Conservation (phyloP, 208 protist genomes). For the Leishmania braziliensis region DNA sequence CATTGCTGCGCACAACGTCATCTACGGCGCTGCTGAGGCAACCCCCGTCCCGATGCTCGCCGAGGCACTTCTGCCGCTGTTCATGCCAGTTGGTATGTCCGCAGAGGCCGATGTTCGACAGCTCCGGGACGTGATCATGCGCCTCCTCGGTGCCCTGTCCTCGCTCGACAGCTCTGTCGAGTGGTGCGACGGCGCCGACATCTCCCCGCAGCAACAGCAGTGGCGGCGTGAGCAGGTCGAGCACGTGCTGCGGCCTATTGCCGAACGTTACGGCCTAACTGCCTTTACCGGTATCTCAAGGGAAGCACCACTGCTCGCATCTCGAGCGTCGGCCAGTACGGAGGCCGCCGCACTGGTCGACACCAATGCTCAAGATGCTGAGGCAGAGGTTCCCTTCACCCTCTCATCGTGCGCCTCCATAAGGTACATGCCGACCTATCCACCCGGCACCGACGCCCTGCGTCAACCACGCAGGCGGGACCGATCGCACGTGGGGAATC, state of each 20-base stretch:
- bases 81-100: slow-evolving; percentile 26
- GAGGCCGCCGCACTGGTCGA: neutral
- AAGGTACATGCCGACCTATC: slow-evolving; percentile 57
- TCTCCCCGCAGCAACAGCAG: slow-evolving; percentile 11
- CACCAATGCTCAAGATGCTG: neutral
- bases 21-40: slow-evolving; percentile 64
- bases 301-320: neutral
- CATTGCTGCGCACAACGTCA: slow-evolving; percentile 63
- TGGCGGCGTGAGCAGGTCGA: slow-evolving; percentile 14
- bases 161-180: slow-evolving; percentile 21
- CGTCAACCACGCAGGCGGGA: slow-evolving; percentile 18
- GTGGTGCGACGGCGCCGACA: slow-evolving; percentile 2
- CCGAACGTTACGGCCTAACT: slow-evolving; percentile 1
- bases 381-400: slow-evolving; percentile 25
- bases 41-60: slow-evolving; percentile 47
- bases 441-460: slow-evolving; percentile 59
- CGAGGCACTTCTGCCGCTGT: slow-evolving; percentile 47
- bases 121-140: slow-evolving; percentile 12
- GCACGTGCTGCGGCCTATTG: slow-evolving; percentile 15
- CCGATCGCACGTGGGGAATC: too few relatives aligned
- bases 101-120: neutral
- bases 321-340: neutral
- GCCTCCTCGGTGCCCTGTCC: slow-evolving; percentile 25
- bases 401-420: slow-evolving; percentile 41
- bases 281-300: neutral